Evolutionary conservation across 2,329 filamentous ascomycete genomes (phyloP).

Genomic region (Cryphonectria japonica): DNA sequence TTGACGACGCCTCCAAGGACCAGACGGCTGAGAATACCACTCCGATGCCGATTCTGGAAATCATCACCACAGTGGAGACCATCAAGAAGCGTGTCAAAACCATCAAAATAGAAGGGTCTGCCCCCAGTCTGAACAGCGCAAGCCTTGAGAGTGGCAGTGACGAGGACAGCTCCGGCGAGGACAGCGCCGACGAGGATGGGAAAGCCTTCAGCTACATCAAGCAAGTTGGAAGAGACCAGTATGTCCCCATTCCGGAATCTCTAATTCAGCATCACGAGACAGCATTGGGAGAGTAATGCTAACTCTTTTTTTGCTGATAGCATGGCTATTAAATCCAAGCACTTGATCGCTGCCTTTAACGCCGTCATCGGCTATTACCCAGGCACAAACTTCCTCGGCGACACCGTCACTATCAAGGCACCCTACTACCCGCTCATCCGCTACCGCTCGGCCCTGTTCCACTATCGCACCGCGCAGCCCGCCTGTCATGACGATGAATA

Average conservation of each 20-base stretch:
- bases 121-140: conserved; percentile 8
- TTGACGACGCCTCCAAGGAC: conserved; percentile 19
- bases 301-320: background rate
- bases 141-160: conserved; percentile 12
- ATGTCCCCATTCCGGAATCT: background rate
- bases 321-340: conserved; percentile 50
- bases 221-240: conserved; percentile 39
- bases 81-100: conserved; percentile 26
- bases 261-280: background rate
- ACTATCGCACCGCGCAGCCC: conserved; percentile 48
- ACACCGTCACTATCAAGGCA: conserved; percentile 44
- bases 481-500: conserved; percentile 46
- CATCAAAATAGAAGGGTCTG: no score
- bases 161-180: conserved; percentile 26
- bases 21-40: conserved; percentile 35
- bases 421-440: conserved; percentile 55
- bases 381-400: conserved; percentile 42
- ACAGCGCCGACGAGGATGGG: conserved; percentile 29
- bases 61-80: conserved; percentile 44
- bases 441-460: conserved; percentile 47
- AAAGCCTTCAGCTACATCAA: conserved; percentile 33
- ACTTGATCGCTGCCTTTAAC: conserved; percentile 51
- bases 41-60: conserved; percentile 47
- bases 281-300: background rate
- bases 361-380: conserved; percentile 55